Evolutionary conservation across 2,329 filamentous ascomycete species (phyloP).

Genomic region (Neofusicoccum sp.): DNA sequence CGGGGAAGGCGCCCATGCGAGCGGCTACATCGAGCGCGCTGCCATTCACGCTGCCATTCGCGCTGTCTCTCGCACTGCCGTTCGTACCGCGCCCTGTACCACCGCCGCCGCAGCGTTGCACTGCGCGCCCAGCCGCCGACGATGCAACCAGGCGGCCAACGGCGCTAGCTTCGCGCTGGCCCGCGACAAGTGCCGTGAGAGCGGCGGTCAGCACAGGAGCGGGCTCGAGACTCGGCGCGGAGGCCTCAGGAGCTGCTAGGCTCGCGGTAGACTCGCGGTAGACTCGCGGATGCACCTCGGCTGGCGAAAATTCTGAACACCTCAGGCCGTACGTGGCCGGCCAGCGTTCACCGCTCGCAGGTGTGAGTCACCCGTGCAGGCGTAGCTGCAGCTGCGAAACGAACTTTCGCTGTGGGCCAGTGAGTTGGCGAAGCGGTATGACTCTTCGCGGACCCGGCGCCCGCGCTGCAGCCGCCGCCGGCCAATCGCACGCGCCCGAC

Average conservation of each 20-base stretch:
- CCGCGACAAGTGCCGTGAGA: conserved; percentile 8
- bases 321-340: conserved; percentile 10
- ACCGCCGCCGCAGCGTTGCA: not conserved
- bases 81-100: too few species aligned
- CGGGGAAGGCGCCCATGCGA: conserved; percentile 11
- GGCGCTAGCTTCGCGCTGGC: not conserved
- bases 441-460: conserved; percentile 7
- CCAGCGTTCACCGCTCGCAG: conserved; percentile 11
- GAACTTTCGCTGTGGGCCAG: conserved; percentile 14
- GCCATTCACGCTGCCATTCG: too few species aligned
- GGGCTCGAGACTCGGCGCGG: not conserved
- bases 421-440: conserved; percentile 17
- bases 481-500: conserved; percentile 9
- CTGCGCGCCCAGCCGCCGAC: not conserved
- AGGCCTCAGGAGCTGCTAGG: not conserved
- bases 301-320: not conserved
- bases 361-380: conserved; percentile 17
- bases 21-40: too few species aligned
- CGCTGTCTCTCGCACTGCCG: too few species aligned
- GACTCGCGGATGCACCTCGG: conserved; percentile 7
- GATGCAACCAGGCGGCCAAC: not conserved
- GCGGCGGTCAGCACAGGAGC: not conserved
- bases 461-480: not conserved
- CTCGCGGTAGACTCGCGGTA: too few species aligned
- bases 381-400: conserved; percentile 17